Base-by-base conservation (phyloP, 2,329 filamentous ascomycete genomes). In the Xylariaceae sp. region DNA sequence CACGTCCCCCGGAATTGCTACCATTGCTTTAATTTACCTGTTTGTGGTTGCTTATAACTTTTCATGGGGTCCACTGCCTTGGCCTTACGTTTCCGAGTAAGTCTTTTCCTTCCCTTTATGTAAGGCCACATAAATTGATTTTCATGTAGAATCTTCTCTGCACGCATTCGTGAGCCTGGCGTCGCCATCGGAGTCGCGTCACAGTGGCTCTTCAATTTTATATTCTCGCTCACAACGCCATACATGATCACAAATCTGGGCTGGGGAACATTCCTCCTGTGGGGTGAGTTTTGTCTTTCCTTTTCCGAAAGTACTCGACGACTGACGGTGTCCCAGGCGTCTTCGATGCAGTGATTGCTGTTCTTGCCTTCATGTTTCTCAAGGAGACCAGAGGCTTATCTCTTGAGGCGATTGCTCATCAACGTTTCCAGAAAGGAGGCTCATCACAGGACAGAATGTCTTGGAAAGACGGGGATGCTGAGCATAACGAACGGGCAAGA, bases 301-400 rank as follows among this genome's bases (percentile, higher is more conserved):
- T 6, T 6, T 26, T 26, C 6, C 22, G 6, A 6, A 26, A 11
- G 22, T 26, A 11, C 6, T 26, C 11, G 6, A 26, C 6, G 6
- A 26, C 22, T 26, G 6, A 26, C 11, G 22, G 22, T 11, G 11
- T 26, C 11, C 6, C 9, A 56, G 55, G 54, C 13, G 45, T 66
- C 9, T 66, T 71, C 15, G 68, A 72, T 44, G 44, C 67, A 11
- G 53, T 67, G 28, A 72, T 72, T 34, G 59, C 57, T 2, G 24
- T 54, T 6, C 43, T 73, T 49, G 66, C 75, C 19, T 77, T 64
- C 54, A 73, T 74, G 50, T 71, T 78, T 56, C 66, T 86, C 43
- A 81, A 82, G 43, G 83, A 85, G 64, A 87, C 83, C 37, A 85
- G 85, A 64, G 81, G 81, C 34, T 67, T 85, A 4, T 78, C 76